Percentiles rank a stretch among this genome's conserved stretches.
phyloP scores from a whole-genome alignment of 257 asterid species.

The Thymus quinquecostatus region DNA sequence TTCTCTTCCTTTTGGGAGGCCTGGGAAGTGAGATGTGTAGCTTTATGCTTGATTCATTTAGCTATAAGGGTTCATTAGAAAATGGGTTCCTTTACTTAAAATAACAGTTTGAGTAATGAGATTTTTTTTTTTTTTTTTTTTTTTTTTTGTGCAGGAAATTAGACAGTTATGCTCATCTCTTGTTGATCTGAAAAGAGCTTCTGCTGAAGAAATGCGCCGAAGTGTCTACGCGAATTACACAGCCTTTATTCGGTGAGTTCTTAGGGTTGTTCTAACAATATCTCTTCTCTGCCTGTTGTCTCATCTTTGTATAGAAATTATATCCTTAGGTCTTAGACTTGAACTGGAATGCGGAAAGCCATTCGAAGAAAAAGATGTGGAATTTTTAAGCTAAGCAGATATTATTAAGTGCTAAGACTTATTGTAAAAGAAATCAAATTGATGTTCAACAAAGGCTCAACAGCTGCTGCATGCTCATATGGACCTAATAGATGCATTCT shows the following conservation, averaged over 20 bases:
- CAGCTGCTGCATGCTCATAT: conserved; percentile 20
- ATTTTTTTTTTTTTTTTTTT: neutral
- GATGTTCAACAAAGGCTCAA: conserved; percentile 16
- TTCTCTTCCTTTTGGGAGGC: conserved; percentile 22
- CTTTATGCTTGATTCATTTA: conserved; percentile 20
- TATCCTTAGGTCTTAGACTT: conserved; percentile 4
- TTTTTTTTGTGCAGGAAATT: conserved; percentile 66
- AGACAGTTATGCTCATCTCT: conserved; percentile 91
- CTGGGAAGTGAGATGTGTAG: neutral
- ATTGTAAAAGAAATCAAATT: neutral
- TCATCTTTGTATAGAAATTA: conserved; percentile 12
- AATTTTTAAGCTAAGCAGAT: neutral
- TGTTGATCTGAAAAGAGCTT: conserved; percentile 91
- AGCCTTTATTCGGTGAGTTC: conserved; percentile 92
- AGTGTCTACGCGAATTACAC: conserved; percentile 97
- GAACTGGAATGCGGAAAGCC: conserved; percentile 23
- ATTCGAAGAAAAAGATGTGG: conserved; percentile 24
- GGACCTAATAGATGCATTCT: conserved; percentile 11
- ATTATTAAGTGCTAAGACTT: conserved; percentile 5
- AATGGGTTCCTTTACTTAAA: conserved; percentile 23
- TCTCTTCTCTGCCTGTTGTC: neutral
- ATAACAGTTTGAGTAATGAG: conserved; percentile 8
- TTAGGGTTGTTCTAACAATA: conserved; percentile 10
- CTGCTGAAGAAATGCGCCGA: conserved; percentile 99
- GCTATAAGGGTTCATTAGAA: conserved; percentile 14